Percentiles rank a stretch among this genome's conserved stretches.
Evolutionary conservation across 1,284 basidiomycete genomes (phyloP).

Genomic region (Phaffia rhodozyma): DNA sequence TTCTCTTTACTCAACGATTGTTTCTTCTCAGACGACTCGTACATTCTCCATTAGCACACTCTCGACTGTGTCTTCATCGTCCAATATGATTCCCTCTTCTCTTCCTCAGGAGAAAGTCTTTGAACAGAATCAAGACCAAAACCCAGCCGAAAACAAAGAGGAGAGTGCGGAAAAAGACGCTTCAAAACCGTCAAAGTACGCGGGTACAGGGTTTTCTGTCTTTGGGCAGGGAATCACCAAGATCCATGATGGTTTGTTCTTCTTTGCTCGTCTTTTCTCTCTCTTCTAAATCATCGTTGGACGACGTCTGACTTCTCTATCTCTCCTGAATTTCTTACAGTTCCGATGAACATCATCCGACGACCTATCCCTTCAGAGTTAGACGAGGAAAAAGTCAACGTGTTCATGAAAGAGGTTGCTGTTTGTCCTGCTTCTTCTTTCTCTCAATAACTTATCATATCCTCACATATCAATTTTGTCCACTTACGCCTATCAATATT

Average conservation of each 20-base stretch:
- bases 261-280: not conserved
- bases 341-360: constrained; percentile 35
- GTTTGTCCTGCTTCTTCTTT: constrained; percentile 21
- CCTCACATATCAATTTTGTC: not conserved
- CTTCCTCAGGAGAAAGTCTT: not conserved
- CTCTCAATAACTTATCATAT: not conserved
- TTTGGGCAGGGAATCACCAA: constrained; percentile 12
- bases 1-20: not conserved
- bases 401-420: constrained; percentile 37
- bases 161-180: not conserved
- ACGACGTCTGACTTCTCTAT: constrained; percentile 21
- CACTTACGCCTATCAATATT: too few species aligned
- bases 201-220: not conserved
- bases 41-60: not conserved
- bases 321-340: constrained; percentile 7
- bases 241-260: constrained; percentile 8
- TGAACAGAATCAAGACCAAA: not conserved
- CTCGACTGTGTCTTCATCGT: not conserved
- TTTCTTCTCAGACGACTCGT: not conserved
- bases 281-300: not conserved
- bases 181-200: constrained; percentile 6
- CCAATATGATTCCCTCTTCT: not conserved
- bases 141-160: not conserved
- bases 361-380: constrained; percentile 35
- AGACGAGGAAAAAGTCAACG: constrained; percentile 33